A percentile compares a stretch with the other conserved stretches of the same genome.
These are phyloP conservation scores for Magnusiomyces suaveolens DNA, from an alignment of 1,139 yeast species.

Conservation along the genomic window DNA sequence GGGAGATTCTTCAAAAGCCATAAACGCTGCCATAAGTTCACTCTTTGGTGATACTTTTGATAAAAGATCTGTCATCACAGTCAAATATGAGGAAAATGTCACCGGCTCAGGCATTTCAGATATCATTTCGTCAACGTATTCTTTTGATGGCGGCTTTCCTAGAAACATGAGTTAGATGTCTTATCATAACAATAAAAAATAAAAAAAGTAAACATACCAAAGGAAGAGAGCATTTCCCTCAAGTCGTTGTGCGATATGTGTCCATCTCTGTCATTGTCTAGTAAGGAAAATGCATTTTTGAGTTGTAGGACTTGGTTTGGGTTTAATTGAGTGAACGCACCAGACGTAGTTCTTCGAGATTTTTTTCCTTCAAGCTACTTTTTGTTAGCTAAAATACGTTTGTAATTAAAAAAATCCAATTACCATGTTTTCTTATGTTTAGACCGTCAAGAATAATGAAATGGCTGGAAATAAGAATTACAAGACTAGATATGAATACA, in stretches of 20 bases:
- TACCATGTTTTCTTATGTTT: not conserved
- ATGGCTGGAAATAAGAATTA: not conserved
- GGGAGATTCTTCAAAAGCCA: conserved; percentile 41
- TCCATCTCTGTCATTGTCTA: conserved; percentile 84
- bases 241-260: conserved; percentile 52
- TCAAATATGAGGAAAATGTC: conserved; percentile 61
- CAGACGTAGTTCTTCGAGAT: conserved; percentile 23
- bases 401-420: no score
- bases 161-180: not conserved
- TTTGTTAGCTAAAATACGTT: not conserved
- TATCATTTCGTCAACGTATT: conserved; percentile 36
- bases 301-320: conserved; percentile 37
- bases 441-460: not conserved
- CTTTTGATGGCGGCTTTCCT: conserved; percentile 35
- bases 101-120: conserved; percentile 47
- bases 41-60: conserved; percentile 49
- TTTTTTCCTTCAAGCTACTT: not conserved
- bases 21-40: conserved; percentile 56
- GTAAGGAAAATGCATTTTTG: conserved; percentile 47
- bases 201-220: no score
- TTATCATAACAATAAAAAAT: no score
- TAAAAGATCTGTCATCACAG: conserved; percentile 54
- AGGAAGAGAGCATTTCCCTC: conserved; percentile 44
- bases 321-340: conserved; percentile 31
- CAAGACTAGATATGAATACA: not conserved